Evolutionary conservation across 1,139 yeast genomes (phyloP).

Genomic region (Starmera stellimalicola): DNA sequence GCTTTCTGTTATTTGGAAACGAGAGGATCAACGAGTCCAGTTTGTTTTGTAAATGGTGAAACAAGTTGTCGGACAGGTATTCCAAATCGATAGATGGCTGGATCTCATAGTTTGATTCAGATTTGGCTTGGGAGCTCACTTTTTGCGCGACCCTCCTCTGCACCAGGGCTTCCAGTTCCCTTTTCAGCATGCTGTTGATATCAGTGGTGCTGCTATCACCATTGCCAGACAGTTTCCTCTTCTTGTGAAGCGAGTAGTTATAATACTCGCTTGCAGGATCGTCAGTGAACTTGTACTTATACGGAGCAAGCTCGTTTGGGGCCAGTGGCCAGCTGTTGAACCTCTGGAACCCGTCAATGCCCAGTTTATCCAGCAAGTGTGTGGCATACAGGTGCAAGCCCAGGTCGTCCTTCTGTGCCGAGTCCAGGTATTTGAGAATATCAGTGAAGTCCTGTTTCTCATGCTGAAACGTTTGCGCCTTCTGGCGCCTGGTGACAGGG

Average conservation of each 20-base stretch:
- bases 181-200: background rate
- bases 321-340: too few species aligned
- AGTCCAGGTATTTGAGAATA: conserved; percentile 16
- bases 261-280: background rate
- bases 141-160: background rate
- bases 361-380: conserved; percentile 30
- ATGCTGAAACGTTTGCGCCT: background rate
- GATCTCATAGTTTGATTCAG: background rate
- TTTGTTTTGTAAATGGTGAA: background rate
- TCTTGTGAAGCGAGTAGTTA: background rate
- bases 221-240: conserved; percentile 7
- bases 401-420: conserved; percentile 36
- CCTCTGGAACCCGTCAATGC: too few species aligned
- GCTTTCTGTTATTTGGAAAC: background rate
- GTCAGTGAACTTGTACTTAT: too few species aligned
- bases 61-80: background rate
- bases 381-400: conserved; percentile 44
- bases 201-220: too few species aligned
- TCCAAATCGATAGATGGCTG: conserved; percentile 1
- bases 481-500: too few species aligned
- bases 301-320: too few species aligned
- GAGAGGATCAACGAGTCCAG: background rate
- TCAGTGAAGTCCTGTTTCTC: background rate
- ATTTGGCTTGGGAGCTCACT: background rate
- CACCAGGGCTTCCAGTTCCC: background rate